Evolutionary conservation across 352 stramenopile species (phyloP), one percentile per base, ranked within the genome.

Genomic region (Globisporangium heterothallicum): DNA sequence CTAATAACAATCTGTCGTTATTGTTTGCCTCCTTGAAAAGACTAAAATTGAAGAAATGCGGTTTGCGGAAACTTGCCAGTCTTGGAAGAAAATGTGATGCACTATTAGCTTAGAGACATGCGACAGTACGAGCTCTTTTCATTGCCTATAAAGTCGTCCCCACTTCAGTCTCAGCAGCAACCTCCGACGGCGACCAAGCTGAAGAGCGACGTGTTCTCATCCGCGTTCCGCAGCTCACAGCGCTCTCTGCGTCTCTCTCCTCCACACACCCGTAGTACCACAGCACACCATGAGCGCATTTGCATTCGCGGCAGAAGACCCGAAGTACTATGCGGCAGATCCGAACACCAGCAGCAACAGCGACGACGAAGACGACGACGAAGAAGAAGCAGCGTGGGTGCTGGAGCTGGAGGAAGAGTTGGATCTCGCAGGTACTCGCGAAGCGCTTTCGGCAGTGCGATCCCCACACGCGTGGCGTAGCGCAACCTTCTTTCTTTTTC

Each of bases 331-430:
- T 3, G 32, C 32, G n/a, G 32, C 32, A 38, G 32, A 38, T 38
- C n/a, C 18, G 16, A 38, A 4, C 25, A 38, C 14, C 32, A 45
- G 36, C 55, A 56, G 42, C 38, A 61, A 25, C 32, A 40, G 22
- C 36, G 49, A 42, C 21, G 22, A 63, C 16, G 44, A 38, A 2
- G 40, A 43, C 1, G 66, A 70, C 21, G 56, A 53, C 10, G 73
- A 85, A 13, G 76, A 84, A 29, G 74, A 85, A 24, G 68, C 74
- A 24, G 63, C 69, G 24, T 91, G 80, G 80, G 73, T 64, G 10
- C 58, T 86, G 13, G 77, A 88, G 58, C 61, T 91, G 10, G 80
- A 91, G 56, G 66, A 84, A 59, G 80, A 91, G 52, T 54, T 91
- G 21, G 56, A 70, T 19, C 57, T 75, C 38, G 53, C 47, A 54